These are phyloP conservation scores for Colletotrichum tropicicola DNA, from an alignment of 2,329 filamentous ascomycete species.

Conservation along the genomic window DNA sequence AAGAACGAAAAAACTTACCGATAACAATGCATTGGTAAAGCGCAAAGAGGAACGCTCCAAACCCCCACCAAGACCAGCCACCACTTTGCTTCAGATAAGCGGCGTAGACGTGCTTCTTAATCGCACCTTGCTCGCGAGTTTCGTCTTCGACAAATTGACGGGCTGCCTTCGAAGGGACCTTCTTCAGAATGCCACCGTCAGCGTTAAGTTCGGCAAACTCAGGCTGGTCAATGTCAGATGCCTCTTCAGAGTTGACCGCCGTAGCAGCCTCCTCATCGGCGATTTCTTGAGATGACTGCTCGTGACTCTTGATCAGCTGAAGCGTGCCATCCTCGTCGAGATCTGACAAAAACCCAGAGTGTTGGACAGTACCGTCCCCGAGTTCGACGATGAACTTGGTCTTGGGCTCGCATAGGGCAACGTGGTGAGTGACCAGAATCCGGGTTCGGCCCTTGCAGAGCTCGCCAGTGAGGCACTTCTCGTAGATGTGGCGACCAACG, in stretches of 20 bases:
- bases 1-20: constrained; percentile 44
- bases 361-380: constrained; percentile 71
- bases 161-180: constrained; percentile 60
- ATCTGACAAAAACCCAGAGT: constrained; percentile 73
- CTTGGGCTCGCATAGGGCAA: constrained; percentile 74
- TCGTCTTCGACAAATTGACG: constrained; percentile 84
- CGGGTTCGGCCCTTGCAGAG: constrained; percentile 75
- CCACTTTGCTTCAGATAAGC: constrained; percentile 75
- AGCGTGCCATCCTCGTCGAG: constrained; percentile 65
- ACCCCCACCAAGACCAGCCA: constrained; percentile 66
- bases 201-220: constrained; percentile 43
- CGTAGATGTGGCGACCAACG: constrained; percentile 81
- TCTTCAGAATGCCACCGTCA: constrained; percentile 54
- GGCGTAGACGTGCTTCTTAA: constrained; percentile 73
- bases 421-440: constrained; percentile 84
- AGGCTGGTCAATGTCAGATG: constrained; percentile 43
- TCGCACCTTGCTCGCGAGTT: constrained; percentile 73
- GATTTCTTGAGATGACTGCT: constrained; percentile 55
- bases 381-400: constrained; percentile 81
- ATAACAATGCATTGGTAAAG: constrained; percentile 63
- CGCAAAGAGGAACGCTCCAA: constrained; percentile 63
- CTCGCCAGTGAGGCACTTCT: constrained; percentile 77
- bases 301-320: constrained; percentile 65
- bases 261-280: constrained; percentile 60
- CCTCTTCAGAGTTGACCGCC: constrained; percentile 64